phyloP scores from a whole-genome alignment of 305 asterid species.

The Caryopteris hybrid region DNA sequence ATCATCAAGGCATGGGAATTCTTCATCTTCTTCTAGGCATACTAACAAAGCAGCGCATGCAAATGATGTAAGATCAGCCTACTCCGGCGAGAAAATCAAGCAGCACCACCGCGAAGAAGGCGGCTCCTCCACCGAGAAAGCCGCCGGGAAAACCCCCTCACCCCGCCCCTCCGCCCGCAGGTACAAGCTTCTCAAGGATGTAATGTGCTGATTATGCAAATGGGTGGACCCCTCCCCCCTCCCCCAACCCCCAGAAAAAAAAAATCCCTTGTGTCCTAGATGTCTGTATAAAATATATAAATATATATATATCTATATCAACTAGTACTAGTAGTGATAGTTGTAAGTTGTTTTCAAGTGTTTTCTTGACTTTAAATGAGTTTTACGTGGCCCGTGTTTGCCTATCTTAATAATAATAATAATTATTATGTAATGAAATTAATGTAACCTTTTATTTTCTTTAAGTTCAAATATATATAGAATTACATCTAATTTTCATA shows the following conservation, averaged over 20 bases:
- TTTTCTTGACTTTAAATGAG: conserved; percentile 20
- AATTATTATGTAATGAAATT: no score
- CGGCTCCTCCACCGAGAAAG: conserved; percentile 30
- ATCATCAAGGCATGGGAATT: conserved; percentile 23
- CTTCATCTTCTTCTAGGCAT: background rate
- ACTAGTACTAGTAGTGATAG: conserved; percentile 19
- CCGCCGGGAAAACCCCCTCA: conserved; percentile 54
- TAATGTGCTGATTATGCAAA: conserved; percentile 54
- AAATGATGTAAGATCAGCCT: conserved; percentile 43
- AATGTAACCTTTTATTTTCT: no score
- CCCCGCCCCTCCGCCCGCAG: conserved; percentile 74
- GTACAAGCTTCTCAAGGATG: conserved; percentile 98
- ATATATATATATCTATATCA: background rate
- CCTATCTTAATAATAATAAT: conserved; percentile 5
- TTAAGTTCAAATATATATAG: no score
- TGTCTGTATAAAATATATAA: conserved; percentile 12
- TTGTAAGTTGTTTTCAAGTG: conserved; percentile 33
- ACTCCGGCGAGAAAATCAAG: conserved; percentile 66
- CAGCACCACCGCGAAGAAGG: conserved; percentile 44
- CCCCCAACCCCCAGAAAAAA: background rate
- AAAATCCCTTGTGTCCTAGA: background rate
- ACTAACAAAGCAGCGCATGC: conserved; percentile 15
- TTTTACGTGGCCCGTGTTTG: conserved; percentile 16
- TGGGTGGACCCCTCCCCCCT: background rate
- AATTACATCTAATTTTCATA: no score